Conservation (phyloP, 208 protist genomes). For the Leishmania lainsoni region DNA sequence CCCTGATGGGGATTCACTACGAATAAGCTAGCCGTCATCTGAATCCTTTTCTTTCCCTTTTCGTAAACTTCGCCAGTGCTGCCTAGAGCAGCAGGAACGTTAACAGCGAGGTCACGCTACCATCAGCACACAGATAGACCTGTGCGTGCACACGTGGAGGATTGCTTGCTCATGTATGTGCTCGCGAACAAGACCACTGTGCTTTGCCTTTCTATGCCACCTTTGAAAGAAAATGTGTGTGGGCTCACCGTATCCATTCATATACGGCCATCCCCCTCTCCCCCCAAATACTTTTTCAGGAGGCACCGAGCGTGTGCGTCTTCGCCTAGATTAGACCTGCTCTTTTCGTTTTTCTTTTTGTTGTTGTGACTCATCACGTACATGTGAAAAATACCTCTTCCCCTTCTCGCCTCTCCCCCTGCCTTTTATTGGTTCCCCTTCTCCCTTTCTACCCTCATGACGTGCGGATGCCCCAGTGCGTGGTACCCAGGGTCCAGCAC, state of each 20-base stretch:
- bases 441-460: background rate
- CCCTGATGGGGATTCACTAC: conserved; percentile 25
- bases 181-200: background rate
- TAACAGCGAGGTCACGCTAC: background rate
- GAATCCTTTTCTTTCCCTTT: background rate
- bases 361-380: too few species aligned
- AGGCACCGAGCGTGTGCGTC: background rate
- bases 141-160: background rate
- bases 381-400: background rate
- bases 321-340: background rate
- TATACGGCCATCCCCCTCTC: background rate
- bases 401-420: background rate
- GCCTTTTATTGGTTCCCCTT: background rate
- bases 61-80: background rate
- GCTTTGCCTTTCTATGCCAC: background rate
- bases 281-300: too few species aligned
- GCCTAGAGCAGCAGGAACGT: background rate
- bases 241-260: background rate
- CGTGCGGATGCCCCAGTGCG: background rate
- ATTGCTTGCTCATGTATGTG: background rate
- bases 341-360: background rate
- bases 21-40: conserved; percentile 4
- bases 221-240: background rate
- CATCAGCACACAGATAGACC: background rate
- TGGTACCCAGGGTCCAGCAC: background rate